Evolutionary conservation across 2,329 filamentous ascomycete genomes (phyloP), one percentile per base, ranked within the genome.

Genomic region (Sclerotinia minor): DNA sequence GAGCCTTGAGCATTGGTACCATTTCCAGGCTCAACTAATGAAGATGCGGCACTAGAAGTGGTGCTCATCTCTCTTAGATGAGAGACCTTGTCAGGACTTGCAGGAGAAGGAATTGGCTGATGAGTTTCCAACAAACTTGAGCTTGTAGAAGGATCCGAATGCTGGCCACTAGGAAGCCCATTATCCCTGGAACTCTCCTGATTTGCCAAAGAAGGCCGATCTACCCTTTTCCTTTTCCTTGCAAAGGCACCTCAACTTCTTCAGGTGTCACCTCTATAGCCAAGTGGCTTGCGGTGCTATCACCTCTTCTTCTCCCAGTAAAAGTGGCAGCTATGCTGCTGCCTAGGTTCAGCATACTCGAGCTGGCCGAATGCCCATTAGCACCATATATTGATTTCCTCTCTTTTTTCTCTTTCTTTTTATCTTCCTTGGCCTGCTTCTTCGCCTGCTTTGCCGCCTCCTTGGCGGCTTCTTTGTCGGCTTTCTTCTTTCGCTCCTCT

Each of bases 401-500:
- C 32, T 88, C 85, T 11, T 71, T 74, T 66, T 78, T 78, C 61
- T 77, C 75, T 50, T 69, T 85, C 77, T 94, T 95, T 73, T 92
- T 92, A 53, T 92, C 89, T 71, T 92, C 91, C 78, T 96, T 96
- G 69, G 92, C 91, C 67, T 87, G 87, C 74, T 89, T 92, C 81
- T 96, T 97, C 1, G 90, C 89, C 69, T 94, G 90, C 76, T 96
- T 97, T 35, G 84, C 85, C 0, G 85, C 84, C 68, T 92, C 91
- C 76, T 94, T 94, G 35, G 84, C 85, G 0, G 85, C 84, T 69
- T 92, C 91, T 77, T 94, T 94, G 63, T 95, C 92, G 60, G 91
- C 89, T 75, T 92, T 95, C 58, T 86, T 89, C 73, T 92, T 91
- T n/a, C 94, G 86, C 53, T 98, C 94, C 75, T 98, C 94, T 77